A percentile compares a stretch with the other conserved stretches of the same genome.
These are phyloP conservation scores for Auriculariales sp. DNA, from an alignment of 768 basidiomycete genomes.

Conservation along the genomic window DNA sequence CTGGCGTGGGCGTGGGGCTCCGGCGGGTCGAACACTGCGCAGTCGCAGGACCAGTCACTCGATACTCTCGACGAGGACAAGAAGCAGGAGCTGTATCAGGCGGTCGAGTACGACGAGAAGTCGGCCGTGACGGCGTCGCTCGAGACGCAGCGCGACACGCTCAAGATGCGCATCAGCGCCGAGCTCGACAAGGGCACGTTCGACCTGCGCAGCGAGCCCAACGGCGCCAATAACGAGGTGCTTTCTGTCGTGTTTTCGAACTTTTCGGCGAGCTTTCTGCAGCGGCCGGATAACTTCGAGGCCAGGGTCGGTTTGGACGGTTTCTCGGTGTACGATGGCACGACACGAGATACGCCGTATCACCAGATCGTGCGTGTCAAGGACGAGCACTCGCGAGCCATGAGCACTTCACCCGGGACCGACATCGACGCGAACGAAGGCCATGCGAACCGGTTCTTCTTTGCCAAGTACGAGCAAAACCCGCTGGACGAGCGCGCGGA, in stretches of 20 bases:
- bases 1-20: constrained; percentile 68
- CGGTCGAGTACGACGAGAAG: constrained; percentile 87
- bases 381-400: constrained; percentile 17
- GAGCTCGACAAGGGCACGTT: constrained; percentile 83
- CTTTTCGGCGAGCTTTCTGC: constrained; percentile 71
- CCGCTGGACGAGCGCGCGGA: constrained; percentile 88
- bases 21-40: constrained; percentile 20
- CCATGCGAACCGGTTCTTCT: constrained; percentile 48
- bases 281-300: constrained; percentile 80
- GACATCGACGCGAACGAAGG: constrained; percentile 26
- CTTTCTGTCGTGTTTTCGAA: constrained; percentile 78
- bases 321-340: constrained; percentile 86
- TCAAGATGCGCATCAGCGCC: constrained; percentile 60
- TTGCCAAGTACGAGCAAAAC: constrained; percentile 79
- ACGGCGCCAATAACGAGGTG: constrained; percentile 46
- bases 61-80: constrained; percentile 42
- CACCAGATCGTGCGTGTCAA: constrained; percentile 85
- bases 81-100: constrained; percentile 75
- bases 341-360: constrained; percentile 62
- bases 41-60: constrained; percentile 41
- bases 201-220: constrained; percentile 62
- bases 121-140: constrained; percentile 53
- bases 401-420: constrained; percentile 11
- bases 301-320: constrained; percentile 72
- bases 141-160: constrained; percentile 60